Conservation (phyloP, 345 rosid genomes). For the Eucalyptus fibrosa region DNA sequence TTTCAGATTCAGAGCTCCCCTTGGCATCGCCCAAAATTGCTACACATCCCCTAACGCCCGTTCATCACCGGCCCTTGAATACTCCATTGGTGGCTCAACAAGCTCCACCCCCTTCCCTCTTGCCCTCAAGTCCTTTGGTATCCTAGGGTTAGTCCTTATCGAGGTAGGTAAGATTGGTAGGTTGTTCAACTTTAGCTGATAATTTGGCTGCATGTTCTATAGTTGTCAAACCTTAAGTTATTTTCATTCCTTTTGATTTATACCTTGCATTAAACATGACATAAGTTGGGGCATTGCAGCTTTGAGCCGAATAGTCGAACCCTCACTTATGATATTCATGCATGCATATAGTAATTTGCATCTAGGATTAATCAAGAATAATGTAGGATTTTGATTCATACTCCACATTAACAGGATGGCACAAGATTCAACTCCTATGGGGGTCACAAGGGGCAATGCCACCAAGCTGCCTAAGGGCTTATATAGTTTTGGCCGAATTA, state of each 20-base stretch:
- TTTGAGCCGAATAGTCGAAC: not conserved
- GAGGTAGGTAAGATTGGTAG: not conserved
- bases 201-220: not conserved
- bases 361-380: no score
- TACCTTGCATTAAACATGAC: not conserved
- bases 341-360: not conserved
- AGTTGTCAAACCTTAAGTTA: not conserved
- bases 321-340: not conserved
- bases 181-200: not conserved
- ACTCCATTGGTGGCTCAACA: not conserved
- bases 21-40: not conserved
- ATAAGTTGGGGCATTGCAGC: not conserved
- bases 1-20: not conserved
- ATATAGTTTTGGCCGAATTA: no score
- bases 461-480: accelerated
- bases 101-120: not conserved
- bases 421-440: no score
- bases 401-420: no score
- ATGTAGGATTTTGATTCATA: no score
- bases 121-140: not conserved
- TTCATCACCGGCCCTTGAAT: not conserved
- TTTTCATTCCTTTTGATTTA: not conserved
- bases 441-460: no score
- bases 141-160: not conserved
- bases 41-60: not conserved